Evolutionary conservation across 768 basidiomycete species (phyloP), one percentile per base, ranked within the genome.

Genomic region (Tephrocybe sp.): DNA sequence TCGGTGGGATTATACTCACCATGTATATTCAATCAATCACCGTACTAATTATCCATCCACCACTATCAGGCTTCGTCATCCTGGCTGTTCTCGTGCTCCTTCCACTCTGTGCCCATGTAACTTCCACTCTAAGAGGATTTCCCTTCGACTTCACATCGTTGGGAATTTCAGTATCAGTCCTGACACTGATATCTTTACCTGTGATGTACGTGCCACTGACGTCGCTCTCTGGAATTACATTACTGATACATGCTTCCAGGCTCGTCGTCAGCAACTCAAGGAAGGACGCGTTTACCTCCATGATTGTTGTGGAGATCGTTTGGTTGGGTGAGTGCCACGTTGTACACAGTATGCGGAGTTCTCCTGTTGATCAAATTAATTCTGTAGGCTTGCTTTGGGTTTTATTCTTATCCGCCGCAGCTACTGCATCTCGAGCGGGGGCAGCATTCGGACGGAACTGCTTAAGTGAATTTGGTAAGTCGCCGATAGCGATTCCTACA

Each of bases 331-430:
- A 37, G 69, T 58, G 14, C 38, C 23, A 1, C 11, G 3, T 9
- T n/a, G 33, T 23, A 9, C 30, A 24, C 6, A 28, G 18, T 23
- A 41, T 45, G n/a, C n/a, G n/a, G n/a, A n/a, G 17, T 15, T 7
- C n/a, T 26, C n/a, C n/a, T n/a, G n/a, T 20, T 15, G 23, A 25
- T 25, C 8, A 20, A 45, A 47, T 24, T 4, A 33, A 6, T 28
- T 10, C 10, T 32, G 15, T 55, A 76, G 76, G 60, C 43, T 55
- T 77, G 32, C 68, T 79, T 6, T 78, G 75, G 73, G 62, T 78
- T 43, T 50, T 79, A 42, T 79, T 75, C 73, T 65, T 78, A 37
- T 60, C 74, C 14, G 67, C 67, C 43, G 78, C 68, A 3, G 70
- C 66, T 4, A 58, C 65, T 10, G 55, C 72, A 18, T 68, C 73